Percentiles rank a stretch among this genome's conserved stretches.
These are phyloP conservation scores for Malassezia nana DNA, from an alignment of 1,284 basidiomycete genomes.

Conservation along the genomic window DNA sequence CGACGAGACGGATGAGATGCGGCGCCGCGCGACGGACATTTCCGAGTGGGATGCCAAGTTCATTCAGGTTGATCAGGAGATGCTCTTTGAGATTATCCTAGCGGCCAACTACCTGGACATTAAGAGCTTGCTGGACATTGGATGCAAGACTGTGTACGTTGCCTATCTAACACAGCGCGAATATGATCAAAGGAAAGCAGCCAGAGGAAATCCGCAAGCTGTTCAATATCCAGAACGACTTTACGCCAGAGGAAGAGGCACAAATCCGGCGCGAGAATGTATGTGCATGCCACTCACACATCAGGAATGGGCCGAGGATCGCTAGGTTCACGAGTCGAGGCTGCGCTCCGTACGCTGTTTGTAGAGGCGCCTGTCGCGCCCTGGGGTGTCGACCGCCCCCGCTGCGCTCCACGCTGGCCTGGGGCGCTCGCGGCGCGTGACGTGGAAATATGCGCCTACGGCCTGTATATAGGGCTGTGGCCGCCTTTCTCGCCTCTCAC, in stretches of 20 bases:
- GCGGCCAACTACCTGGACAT: conserved; percentile 99
- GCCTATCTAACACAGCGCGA: conserved; percentile 54
- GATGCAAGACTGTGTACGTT: conserved; percentile 83
- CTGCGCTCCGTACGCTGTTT: no score
- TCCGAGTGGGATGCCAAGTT: conserved; percentile 99
- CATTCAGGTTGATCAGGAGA: conserved; percentile 82
- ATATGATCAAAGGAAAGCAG: conserved; percentile 99
- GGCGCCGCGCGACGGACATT: conserved; percentile 93
- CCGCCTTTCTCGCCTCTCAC: not conserved
- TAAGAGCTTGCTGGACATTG: conserved; percentile 94
- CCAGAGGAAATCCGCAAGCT: conserved; percentile 91
- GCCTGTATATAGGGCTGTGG: not conserved
- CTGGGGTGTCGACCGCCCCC: no score
- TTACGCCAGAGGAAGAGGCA: conserved; percentile 97
- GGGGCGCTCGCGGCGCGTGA: no score
- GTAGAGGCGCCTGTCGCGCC: no score
- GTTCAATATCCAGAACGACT: conserved; percentile 71
- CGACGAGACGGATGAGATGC: conserved; percentile 69
- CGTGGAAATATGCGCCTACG: not conserved
- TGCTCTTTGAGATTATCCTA: conserved; percentile 97
- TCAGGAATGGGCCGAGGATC: conserved; percentile 47
- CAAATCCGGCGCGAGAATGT: conserved; percentile 99
- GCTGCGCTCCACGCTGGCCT: no score
- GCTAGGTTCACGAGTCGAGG: conserved; percentile 19
- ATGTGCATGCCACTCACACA: conserved; percentile 15